Percentiles rank a stretch among this genome's conserved stretches.
These are phyloP conservation scores for Magnusiomyces magnusii DNA, from an alignment of 1,139 yeast species.

Conservation along the genomic window DNA sequence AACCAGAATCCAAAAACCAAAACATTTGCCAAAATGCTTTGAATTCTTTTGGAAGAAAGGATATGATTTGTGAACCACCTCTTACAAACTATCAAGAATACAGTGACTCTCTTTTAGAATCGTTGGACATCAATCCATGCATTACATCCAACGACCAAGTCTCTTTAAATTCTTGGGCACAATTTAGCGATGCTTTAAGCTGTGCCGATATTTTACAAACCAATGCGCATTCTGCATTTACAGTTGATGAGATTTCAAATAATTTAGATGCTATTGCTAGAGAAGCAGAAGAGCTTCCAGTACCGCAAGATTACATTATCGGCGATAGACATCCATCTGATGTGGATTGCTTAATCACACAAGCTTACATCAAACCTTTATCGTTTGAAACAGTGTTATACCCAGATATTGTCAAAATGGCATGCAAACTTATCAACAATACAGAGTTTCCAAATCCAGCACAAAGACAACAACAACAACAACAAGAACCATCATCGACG, in stretches of 20 bases:
- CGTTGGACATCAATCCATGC: not conserved
- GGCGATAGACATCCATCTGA: not conserved
- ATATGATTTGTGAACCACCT: not conserved
- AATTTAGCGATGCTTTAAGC: not conserved
- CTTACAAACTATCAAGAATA: not conserved
- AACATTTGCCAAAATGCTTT: not conserved
- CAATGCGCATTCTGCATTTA: not conserved
- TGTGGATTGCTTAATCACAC: not conserved
- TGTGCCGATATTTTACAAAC: constrained; percentile 5
- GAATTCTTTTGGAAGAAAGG: not conserved
- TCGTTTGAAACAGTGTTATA: not conserved
- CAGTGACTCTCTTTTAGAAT: not conserved
- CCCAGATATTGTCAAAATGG: not conserved
- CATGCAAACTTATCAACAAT: not conserved
- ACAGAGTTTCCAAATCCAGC: not conserved
- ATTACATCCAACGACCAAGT: not conserved
- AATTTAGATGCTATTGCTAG: not conserved
- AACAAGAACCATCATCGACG: not conserved
- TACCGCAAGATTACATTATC: constrained; percentile 4
- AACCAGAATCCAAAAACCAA: not conserved
- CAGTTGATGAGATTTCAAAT: not conserved
- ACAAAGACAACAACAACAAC: not conserved
- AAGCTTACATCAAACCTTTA: not conserved
- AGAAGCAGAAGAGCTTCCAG: not conserved
- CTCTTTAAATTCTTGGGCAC: not conserved